Base-by-base conservation (phyloP, 2,329 filamentous ascomycete genomes). In the Fusarium subtropicale region DNA sequence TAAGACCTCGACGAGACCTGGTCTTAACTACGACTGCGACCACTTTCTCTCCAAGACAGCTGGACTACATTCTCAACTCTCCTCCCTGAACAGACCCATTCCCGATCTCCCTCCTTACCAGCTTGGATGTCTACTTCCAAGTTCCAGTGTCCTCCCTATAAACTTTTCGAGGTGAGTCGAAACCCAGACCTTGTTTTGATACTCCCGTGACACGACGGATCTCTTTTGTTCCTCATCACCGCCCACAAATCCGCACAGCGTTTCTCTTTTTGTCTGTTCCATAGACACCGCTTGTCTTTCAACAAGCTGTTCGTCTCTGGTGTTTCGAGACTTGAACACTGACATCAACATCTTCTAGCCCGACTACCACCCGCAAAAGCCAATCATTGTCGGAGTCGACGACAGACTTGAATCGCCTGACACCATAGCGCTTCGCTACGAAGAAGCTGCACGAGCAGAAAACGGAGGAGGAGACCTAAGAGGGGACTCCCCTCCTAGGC, bases 71-170 rank as follows among this genome's bases (percentile, higher is more conserved):
- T 79, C 75, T 76, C 62, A 73, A 65, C 67, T 75, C 56, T 64
- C 71, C 71, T 73, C 67, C 71, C 68, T 74, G 65, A 67, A 64
- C 68, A 63, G 64, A 70, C 72, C 76, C 78, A 80, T 79, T 77
- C 76, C 74, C 72, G 71, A 75, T 66, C 73, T 64, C 74, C 75
- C 71, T 76, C 73, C 67, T 74, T 75, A 74, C 80, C 79, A 81
- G 81, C 80, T 85, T 87, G 79, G 78, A 88, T 88, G 86, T 88
- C 86, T 84, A 77, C 82, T 78, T 79, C 80, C 77, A 87, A 86
- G 81, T 85, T 86, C 77, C 83, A 84, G 74, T 84, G 83, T 76
- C 80, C 83, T 75, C 78, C 83, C 71, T 87, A 87, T 79, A 87
- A 86, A 81, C 81, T 86, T 78, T 87, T 85, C 77, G 85, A 88